Base-by-base conservation (phyloP, 2,329 filamentous ascomycete species). In the Verticillium longisporum region DNA sequence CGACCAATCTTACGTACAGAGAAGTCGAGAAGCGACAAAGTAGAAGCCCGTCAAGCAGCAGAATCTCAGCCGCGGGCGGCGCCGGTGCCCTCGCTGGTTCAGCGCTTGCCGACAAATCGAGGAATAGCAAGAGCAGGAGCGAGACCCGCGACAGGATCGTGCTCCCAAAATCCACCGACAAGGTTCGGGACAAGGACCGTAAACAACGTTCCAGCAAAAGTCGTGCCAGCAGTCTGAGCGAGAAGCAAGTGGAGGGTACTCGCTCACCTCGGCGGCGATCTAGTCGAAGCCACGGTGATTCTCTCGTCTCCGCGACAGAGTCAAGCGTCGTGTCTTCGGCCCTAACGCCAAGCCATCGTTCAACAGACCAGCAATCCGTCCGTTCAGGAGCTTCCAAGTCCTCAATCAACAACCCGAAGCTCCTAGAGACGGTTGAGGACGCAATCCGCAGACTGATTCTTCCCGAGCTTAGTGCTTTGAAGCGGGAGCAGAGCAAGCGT, bases 351-450 rank as follows among this genome's bases (percentile, higher is more conserved):
- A 84, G 80, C 70, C 82, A 86, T 66, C 80, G 81, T 55, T 85
- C 83, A 0, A 73, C 80, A 61, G 82, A 85, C 65, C 78, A 82
- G 63, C 78, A 83, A 69, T 83, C 83, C 37, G 73, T 78, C 62
- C 79, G 77, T 60, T 83, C 80, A 0, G 77, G 75, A 7, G 74
- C 74, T 31, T 85, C 83, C 33, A 75, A 77, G 31, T 91, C 91
- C 3, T 94, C 91, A 0, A 91, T 96, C 72, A 96, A 96, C 75
- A 97, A 97, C 69, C 93, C 93, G 0, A 95, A 92, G 71, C 78
- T 97, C 1, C 82, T 97, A 2, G 91, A 95, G 69, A 95, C 92
- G 0, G 93, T 97, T 3, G 93, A 97, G 75, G 92, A 97, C 75
- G 92, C 92, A 14, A 96, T 97, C 69, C 88, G 92, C 64, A 85